Base-by-base conservation (phyloP, 2,329 filamentous ascomycete genomes). In the Pyricularia pennisetigena region DNA sequence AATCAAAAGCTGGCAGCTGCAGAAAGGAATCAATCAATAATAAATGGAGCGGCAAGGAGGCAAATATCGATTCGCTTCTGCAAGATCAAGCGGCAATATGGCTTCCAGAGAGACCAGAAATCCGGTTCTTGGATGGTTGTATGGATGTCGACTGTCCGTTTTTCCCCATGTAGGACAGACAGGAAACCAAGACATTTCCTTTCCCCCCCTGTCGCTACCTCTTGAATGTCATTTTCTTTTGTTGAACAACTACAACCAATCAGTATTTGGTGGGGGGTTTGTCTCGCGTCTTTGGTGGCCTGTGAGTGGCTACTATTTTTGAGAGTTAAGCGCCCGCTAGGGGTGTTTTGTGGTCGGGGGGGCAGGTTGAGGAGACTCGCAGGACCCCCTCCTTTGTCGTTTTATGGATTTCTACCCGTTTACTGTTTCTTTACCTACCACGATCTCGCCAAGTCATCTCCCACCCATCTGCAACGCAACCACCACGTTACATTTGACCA, bases 251-350 rank as follows among this genome's bases (percentile, higher is more conserved):
- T n/a, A 8, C 20, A n/a, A 20, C 23, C 62, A 65, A 54, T 41
- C 67, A 49, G 41, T 62, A 9, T 41, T 59, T n/a, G 65, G 62
- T 10, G 29, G 67, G 63, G 35, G 26, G 14, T 35, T 28, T 28
- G 35, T 16, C 32, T 4, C 10, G 12, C 8, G 20, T 20, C 30
- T 49, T 29, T 54, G 35, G 35, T 24, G 32, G 32, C 30, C 32
- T 49, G 12, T 41, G 24, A 49, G n/a, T 68, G 68, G 67, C 54
- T 65, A 32, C 65, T 68, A 68, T 67, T 68, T 59, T 28, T 63
- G 64, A 65, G 49, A 20, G 35, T 68, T 68, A 66, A 66, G 49
- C 68, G 68, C 64, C 41, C 32, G 35, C 9, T 23, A 2, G 23
- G n/a, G n/a, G n/a, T n/a, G n/a, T n/a, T n/a, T n/a, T n/a, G n/a